Percentiles rank a stretch among this genome's conserved stretches.
Evolutionary conservation across 176 grass and related monocot genomes (phyloP).

Genomic region (Oryza nivara): DNA sequence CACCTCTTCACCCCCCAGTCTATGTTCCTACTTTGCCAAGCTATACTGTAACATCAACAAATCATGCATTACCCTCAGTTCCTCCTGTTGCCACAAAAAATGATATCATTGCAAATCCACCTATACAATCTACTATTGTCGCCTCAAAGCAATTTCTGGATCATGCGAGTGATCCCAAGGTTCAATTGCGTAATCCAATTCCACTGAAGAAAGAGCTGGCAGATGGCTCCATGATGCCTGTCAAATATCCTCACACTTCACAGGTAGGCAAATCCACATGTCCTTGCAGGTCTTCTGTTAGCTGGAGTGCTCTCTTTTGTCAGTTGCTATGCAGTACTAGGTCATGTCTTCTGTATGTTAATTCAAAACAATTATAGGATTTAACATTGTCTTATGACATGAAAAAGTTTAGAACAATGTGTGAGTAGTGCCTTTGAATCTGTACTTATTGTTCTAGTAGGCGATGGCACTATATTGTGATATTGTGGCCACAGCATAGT

Average conservation of each 20-base stretch:
- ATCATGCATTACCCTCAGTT: conserved; percentile 35
- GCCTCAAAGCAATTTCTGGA: conserved; percentile 62
- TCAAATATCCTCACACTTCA: conserved; percentile 39
- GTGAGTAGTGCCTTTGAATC: neutral
- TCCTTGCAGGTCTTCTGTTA: neutral
- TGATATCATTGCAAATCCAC: conserved; percentile 34
- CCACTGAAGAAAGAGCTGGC: conserved; percentile 51
- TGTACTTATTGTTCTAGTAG: neutral
- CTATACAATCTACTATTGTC: conserved; percentile 48
- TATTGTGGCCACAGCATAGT: conserved; percentile 8
- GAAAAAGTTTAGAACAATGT: neutral
- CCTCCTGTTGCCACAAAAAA: conserved; percentile 41
- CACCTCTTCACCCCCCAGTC: conserved; percentile 31
- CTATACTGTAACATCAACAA: conserved; percentile 47
- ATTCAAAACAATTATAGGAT: neutral
- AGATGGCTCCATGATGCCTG: conserved; percentile 32
- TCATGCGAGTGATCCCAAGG: conserved; percentile 42
- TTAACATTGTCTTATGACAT: neutral
- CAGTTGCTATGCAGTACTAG: neutral
- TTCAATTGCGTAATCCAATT: conserved; percentile 45
- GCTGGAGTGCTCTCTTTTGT: neutral
- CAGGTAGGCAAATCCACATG: conserved; percentile 46
- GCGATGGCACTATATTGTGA: neutral
- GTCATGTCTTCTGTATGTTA: neutral
- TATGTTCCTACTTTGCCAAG: conserved; percentile 39